Percentiles rank a stretch among this genome's conserved stretches.
Evolutionary conservation across 768 basidiomycete genomes (phyloP).

Genomic region (Mycena maculata): DNA sequence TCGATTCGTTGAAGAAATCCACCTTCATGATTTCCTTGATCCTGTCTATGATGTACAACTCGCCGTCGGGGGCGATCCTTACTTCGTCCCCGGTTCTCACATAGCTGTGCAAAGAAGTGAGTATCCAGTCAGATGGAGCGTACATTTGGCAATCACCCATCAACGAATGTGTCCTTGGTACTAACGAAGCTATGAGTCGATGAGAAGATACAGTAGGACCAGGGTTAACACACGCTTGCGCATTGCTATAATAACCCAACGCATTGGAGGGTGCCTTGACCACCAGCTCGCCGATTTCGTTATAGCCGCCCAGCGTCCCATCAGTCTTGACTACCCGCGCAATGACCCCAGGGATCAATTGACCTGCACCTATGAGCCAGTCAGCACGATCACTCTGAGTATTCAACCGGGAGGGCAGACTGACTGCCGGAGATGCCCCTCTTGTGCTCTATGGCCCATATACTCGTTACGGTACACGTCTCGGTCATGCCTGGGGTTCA

Average conservation of each 20-base stretch:
- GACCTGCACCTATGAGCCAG: slow-evolving; percentile 57
- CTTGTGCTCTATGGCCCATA: slow-evolving; percentile 60
- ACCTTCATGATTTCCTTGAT: slow-evolving; percentile 70
- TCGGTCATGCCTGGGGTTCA: slow-evolving; percentile 72
- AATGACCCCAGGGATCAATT: slow-evolving; percentile 64
- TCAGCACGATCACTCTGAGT: not conserved
- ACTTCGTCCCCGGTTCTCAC: slow-evolving; percentile 77
- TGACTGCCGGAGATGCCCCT: slow-evolving; percentile 65
- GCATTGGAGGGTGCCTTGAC: slow-evolving; percentile 66
- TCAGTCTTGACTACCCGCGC: slow-evolving; percentile 68
- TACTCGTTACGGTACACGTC: slow-evolving; percentile 61
- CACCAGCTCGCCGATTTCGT: slow-evolving; percentile 72
- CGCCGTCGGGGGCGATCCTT: slow-evolving; percentile 61
- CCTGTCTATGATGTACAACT: slow-evolving; percentile 72
- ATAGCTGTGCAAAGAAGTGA: slow-evolving; percentile 59
- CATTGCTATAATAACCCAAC: slow-evolving; percentile 68
- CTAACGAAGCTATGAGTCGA: slow-evolving; percentile 47
- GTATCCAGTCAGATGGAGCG: not conserved
- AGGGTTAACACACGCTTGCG: slow-evolving; percentile 63
- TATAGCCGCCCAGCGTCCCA: slow-evolving; percentile 63
- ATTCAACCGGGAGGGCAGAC: slow-evolving; percentile 14
- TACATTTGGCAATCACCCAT: slow-evolving; percentile 60
- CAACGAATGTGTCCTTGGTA: slow-evolving; percentile 74
- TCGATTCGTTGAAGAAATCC: not conserved
- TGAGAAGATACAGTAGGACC: not conserved